phyloP scores from a whole-genome alignment of 2,329 filamentous ascomycete species.

The Aureobasidium musti region DNA sequence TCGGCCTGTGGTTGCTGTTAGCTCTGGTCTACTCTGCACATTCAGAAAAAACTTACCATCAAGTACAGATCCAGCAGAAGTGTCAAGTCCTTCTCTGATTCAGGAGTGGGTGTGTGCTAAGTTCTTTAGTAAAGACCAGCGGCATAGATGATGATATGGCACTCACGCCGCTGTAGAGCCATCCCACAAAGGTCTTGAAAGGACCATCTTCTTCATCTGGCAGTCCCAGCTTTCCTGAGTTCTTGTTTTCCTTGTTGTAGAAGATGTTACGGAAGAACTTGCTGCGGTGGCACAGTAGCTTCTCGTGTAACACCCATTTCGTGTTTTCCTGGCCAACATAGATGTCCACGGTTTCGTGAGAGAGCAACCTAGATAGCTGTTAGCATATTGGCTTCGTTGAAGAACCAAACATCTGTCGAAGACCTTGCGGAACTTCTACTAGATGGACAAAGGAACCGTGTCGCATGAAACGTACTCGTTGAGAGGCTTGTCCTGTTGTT shows the following conservation, averaged over 20 bases:
- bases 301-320: slow-evolving; percentile 59
- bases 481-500: slow-evolving; percentile 44
- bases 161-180: slow-evolving; percentile 52
- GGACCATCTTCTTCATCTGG: slow-evolving; percentile 56
- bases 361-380: slow-evolving; percentile 53
- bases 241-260: slow-evolving; percentile 45
- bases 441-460: background rate
- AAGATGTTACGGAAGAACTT: slow-evolving; percentile 58
- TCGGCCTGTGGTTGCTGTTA: slow-evolving; percentile 38
- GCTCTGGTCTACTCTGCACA: background rate
- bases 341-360: slow-evolving; percentile 57
- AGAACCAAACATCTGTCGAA: background rate
- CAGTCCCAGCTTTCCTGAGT: slow-evolving; percentile 50
- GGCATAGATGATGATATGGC: too few species aligned
- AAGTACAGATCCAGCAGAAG: slow-evolving; percentile 58
- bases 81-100: slow-evolving; percentile 54
- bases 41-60: slow-evolving; percentile 40
- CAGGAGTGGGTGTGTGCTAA: slow-evolving; percentile 48
- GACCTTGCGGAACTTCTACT: too few species aligned
- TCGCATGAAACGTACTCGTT: slow-evolving; percentile 44
- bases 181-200: slow-evolving; percentile 56
- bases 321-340: slow-evolving; percentile 58
- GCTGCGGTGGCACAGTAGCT: slow-evolving; percentile 57
- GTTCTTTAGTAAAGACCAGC: too few species aligned
- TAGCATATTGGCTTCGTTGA: background rate